Evolutionary conservation across 176 grass and related monocot species (phyloP), one percentile per base, ranked within the genome.

Genomic region (Eleusine indica): DNA sequence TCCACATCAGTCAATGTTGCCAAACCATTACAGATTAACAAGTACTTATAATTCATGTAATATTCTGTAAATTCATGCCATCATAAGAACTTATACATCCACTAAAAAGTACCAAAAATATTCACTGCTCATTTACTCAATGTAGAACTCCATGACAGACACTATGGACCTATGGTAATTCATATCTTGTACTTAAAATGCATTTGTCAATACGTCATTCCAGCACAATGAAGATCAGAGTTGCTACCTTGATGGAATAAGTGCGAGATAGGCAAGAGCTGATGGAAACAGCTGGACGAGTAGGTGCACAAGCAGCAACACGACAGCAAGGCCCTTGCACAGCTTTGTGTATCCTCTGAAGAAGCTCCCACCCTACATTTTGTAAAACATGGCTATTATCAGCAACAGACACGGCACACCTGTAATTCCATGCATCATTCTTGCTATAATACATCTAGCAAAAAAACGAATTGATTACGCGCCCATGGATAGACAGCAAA

Each of bases 301-400:
- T 72, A 87, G 80, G 86, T 88, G 92, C 75, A 92, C 87, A 35
- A 86, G 79, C 53, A 98, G 40, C 77, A 98, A 78, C 71, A 98
- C 68, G 30, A 98, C 83, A 21, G 89, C 86, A 17, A 98, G 93
- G 52, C 96, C 96, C 74, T 98, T 98, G 87, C 96, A 98, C 41
- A 98, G 80, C 74, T 88, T 90, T 6, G 96, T 98, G 80, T 89
- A 98, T 78, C 96, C 96, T 80, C 90, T 97, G 73, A 91, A 90
- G 83, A 96, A 94, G 63, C 86, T 87, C 52, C 78, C 85, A 10
- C 87, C 86, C 96, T 98, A 80, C 86, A 95, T 85, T 82, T 22
- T 22, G 16, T 3, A 70, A 56, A 80, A 40, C 21, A 0, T 52
- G 0, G 52, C 32, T 46, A 47, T 11, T 11, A 68, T 90, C 84